Base-by-base conservation (phyloP, 1,284 basidiomycete genomes). In the Moniliophthora roreri region DNA sequence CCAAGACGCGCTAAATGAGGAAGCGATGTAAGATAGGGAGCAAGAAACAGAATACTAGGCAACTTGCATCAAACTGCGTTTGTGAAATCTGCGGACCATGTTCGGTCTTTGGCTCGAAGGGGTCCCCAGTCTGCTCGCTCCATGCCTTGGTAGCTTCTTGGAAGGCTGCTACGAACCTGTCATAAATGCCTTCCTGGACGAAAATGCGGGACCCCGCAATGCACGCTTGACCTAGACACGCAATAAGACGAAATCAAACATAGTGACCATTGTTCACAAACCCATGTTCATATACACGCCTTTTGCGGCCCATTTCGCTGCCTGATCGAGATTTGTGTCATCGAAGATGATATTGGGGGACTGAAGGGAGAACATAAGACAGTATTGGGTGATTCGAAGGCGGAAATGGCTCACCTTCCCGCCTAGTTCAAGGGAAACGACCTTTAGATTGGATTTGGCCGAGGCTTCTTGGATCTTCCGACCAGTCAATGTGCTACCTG, bases 31-130 rank as follows among this genome's bases (percentile, higher is more conserved):
- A 11, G 15, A 15, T 51, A 1, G 42, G 16, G 8, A 11, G 21
- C 21, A 20, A 23, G 21, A 20, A 7, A 18, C 13, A 8, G 44
- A 8, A 44, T 10, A 18, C 50, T 28, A 53, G 58, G 50, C 4
- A 3, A 55, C 69, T 64, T 74, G 86, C 85, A 54, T 89, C 75
- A 60, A 77, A 87, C 59, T 89, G 87, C 20, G 72, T 63, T 63
- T 90, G 69, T 2, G 86, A 91, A 52, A 95, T 87, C 72, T 93
- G 92, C 15, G 95, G 93, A 41, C 94, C 94, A 67, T 95, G 92
- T 74, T 86, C 82, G 40, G 84, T 85, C 32, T 80, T 78, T 0
- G 65, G 62, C 16, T 70, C 67, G 75, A 96, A 95, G 16, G 93
- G 92, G 71, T 93, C 86, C 42, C 91, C 92, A 56, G 90, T 79